Conservation (phyloP, 148 eudicot species). For the Simmondsia chinensis region DNA sequence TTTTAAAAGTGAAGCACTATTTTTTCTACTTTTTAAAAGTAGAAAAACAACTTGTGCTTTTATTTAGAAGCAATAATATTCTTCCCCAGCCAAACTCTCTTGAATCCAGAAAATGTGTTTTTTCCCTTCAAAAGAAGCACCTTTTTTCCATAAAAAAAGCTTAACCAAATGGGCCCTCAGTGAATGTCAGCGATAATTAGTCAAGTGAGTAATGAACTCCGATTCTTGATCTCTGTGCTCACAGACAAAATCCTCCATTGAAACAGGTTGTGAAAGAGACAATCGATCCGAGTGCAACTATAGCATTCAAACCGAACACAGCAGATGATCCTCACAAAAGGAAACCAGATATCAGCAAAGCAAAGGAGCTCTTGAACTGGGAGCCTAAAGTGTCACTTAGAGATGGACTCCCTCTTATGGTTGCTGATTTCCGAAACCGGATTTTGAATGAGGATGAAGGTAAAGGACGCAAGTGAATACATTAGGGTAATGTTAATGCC, state of each 20-base stretch:
- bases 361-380: conserved; percentile 78
- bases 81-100: too few relatives aligned
- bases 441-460: conserved; percentile 77
- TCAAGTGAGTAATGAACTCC: neutral
- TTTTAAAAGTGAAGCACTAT: too few relatives aligned
- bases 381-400: conserved; percentile 69
- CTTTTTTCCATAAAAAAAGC: too few relatives aligned
- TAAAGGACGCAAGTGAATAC: conserved; percentile 36
- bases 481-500: too few relatives aligned
- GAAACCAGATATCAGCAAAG: conserved; percentile 86
- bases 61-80: too few relatives aligned
- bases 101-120: too few relatives aligned
- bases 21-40: too few relatives aligned
- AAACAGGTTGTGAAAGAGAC: conserved; percentile 73
- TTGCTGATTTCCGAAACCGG: conserved; percentile 65
- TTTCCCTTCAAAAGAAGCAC: too few relatives aligned
- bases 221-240: too few relatives aligned
- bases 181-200: too few relatives aligned
- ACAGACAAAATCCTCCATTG: neutral
- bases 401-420: conserved; percentile 79
- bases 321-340: conserved; percentile 90
- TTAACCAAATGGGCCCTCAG: too few relatives aligned
- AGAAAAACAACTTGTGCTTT: too few relatives aligned
- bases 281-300: conserved; percentile 68
- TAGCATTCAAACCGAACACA: conserved; percentile 57